A percentile compares a stretch with the other conserved stretches of the same genome.
These are phyloP conservation scores for Hymenotorrendiella dingleyae DNA, from an alignment of 2,329 filamentous ascomycete genomes.

Conservation along the genomic window DNA sequence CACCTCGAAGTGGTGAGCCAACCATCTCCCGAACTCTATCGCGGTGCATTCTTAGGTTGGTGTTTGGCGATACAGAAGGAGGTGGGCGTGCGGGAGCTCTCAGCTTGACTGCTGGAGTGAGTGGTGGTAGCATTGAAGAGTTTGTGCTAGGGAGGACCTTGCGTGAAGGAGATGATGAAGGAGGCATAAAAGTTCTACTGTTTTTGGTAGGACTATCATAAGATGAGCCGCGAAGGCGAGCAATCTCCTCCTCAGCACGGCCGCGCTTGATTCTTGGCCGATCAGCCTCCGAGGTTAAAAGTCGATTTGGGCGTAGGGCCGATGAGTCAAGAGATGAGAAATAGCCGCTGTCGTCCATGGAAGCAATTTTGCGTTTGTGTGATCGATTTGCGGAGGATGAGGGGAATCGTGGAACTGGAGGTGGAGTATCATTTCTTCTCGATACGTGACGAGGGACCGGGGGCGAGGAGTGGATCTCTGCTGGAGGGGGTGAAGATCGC, in stretches of 20 bases:
- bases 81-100: slow-evolving; percentile 53
- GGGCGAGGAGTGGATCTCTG: slow-evolving; percentile 82
- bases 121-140: slow-evolving; percentile 62
- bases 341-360: slow-evolving; percentile 91
- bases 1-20: slow-evolving; percentile 63
- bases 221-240: slow-evolving; percentile 83
- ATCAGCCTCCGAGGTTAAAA: slow-evolving; percentile 73
- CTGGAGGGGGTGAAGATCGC: slow-evolving; percentile 64
- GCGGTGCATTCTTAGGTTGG: slow-evolving; percentile 82
- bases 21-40: slow-evolving; percentile 76
- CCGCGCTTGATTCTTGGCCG: slow-evolving; percentile 80
- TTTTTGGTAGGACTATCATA: slow-evolving; percentile 83
- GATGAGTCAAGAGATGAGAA: slow-evolving; percentile 96
- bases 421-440: slow-evolving; percentile 66
- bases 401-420: slow-evolving; percentile 56
- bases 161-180: slow-evolving; percentile 63
- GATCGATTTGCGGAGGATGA: slow-evolving; percentile 56
- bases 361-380: slow-evolving; percentile 70
- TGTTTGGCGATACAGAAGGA: slow-evolving; percentile 84
- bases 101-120: slow-evolving; percentile 81
- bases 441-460: slow-evolving; percentile 59
- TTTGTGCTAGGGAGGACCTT: slow-evolving; percentile 36
- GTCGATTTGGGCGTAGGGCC: slow-evolving; percentile 63
- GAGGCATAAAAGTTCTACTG: slow-evolving; percentile 41
- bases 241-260: slow-evolving; percentile 92